Evolutionary conservation across 306 rosid genomes (phyloP).

Genomic region (Cucurbita argyrosperma): DNA sequence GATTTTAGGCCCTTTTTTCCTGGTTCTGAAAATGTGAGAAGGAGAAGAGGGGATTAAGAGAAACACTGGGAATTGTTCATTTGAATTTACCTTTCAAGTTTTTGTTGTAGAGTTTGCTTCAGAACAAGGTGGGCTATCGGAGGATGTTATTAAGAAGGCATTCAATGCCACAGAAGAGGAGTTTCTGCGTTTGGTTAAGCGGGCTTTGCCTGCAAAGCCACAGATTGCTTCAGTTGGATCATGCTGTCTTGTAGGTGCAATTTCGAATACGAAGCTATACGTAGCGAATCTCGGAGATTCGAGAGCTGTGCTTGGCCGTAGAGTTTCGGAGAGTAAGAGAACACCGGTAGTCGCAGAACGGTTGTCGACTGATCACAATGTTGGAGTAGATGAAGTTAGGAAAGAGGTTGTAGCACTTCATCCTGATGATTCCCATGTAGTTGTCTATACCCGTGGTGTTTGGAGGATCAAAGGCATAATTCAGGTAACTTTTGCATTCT

Average conservation of each 20-base stretch:
- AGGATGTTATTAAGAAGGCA: constrained; percentile 73
- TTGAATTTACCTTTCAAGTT: constrained; percentile 9
- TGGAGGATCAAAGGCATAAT: constrained; percentile 98
- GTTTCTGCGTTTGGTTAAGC: constrained; percentile 60
- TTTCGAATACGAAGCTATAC: constrained; percentile 50
- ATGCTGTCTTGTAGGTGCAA: constrained; percentile 87
- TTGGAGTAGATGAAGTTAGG: constrained; percentile 78
- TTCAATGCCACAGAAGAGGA: constrained; percentile 80
- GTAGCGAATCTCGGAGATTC: constrained; percentile 95
- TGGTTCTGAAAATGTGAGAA: neutral
- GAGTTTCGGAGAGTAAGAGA: constrained; percentile 12
- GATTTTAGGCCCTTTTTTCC: neutral
- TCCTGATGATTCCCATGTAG: constrained; percentile 78
- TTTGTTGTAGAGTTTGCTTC: constrained; percentile 45
- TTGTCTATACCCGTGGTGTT: constrained; percentile 63
- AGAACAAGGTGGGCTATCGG: constrained; percentile 82
- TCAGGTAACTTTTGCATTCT: constrained; percentile 41
- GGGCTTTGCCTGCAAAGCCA: constrained; percentile 35
- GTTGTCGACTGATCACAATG: constrained; percentile 86
- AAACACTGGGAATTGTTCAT: neutral
- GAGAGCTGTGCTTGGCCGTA: constrained; percentile 78
- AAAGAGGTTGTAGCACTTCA: constrained; percentile 82
- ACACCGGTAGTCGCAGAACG: constrained; percentile 50
- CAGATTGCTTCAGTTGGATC: constrained; percentile 85
- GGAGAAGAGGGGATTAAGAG: neutral